Conservation (phyloP, 1,284 basidiomycete genomes). For the Cryptococcus sp. region DNA sequence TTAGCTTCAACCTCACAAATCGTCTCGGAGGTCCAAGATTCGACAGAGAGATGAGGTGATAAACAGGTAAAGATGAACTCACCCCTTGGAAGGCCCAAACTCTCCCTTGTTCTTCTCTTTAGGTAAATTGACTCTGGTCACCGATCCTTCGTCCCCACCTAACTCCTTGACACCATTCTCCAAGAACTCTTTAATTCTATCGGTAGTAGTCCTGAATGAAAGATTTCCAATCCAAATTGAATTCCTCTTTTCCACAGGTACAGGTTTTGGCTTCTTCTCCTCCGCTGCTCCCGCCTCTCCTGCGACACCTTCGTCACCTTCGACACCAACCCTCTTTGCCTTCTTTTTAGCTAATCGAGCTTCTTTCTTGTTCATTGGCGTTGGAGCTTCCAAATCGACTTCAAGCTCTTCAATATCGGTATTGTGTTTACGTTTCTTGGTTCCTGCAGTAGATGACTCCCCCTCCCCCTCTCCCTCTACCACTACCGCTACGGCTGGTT, state of each 20-base stretch:
- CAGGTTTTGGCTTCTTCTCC: slow-evolving; percentile 29
- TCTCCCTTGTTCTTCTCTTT: slow-evolving; percentile 46
- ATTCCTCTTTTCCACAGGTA: slow-evolving; percentile 57
- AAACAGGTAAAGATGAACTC: slow-evolving; percentile 20
- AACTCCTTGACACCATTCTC: slow-evolving; percentile 55
- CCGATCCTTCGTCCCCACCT: slow-evolving; percentile 33
- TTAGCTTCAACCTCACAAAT: neutral
- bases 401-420: slow-evolving; percentile 37
- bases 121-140: slow-evolving; percentile 56
- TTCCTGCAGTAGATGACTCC: slow-evolving; percentile 4
- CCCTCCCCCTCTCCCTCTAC: slow-evolving; percentile 8
- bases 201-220: slow-evolving; percentile 79
- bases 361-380: slow-evolving; percentile 48
- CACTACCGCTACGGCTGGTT: slow-evolving; percentile 6
- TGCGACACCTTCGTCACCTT: slow-evolving; percentile 2
- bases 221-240: slow-evolving; percentile 96
- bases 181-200: slow-evolving; percentile 67
- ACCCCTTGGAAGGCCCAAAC: slow-evolving; percentile 53
- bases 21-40: slow-evolving; percentile 48
- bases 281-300: slow-evolving; percentile 9
- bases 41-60: neutral
- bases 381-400: slow-evolving; percentile 43
- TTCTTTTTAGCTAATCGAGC: slow-evolving; percentile 42
- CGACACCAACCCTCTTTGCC: slow-evolving; percentile 29
- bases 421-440: slow-evolving; percentile 20